Conservation (phyloP, 23 red algal species). For the Gracilaria gracilis region DNA sequence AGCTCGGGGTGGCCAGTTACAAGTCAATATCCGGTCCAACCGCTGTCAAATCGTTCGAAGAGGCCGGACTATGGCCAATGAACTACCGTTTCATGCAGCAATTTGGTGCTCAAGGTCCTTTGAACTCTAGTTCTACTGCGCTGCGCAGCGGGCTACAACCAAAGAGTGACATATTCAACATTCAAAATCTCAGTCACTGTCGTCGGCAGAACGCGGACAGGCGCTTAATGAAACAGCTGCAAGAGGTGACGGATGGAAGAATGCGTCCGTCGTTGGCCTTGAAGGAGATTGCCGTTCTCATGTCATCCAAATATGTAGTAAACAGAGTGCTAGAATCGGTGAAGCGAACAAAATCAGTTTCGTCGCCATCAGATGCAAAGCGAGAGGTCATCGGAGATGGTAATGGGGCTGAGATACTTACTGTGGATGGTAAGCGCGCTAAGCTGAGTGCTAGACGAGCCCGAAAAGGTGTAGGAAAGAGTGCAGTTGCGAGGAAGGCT, state of each 20-base stretch:
- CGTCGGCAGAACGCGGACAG: background rate
- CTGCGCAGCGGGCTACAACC: background rate
- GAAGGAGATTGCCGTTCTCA: background rate
- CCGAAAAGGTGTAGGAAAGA: no score
- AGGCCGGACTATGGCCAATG: slow-evolving; percentile 6
- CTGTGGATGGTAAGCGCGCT: no score
- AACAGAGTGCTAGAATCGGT: background rate
- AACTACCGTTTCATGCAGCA: background rate
- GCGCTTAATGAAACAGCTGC: background rate
- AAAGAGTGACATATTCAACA: background rate
- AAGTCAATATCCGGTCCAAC: background rate
- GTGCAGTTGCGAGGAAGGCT: no score
- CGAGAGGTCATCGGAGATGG: no score
- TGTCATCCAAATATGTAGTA: background rate
- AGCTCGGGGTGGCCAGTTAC: background rate
- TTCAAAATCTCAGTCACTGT: background rate
- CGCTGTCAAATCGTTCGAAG: background rate
- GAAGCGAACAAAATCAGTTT: no score
- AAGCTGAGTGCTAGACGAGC: no score
- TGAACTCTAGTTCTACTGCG: background rate
- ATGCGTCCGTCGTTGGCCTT: background rate
- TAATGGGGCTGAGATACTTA: no score
- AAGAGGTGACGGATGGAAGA: background rate
- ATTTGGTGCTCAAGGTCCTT: background rate
- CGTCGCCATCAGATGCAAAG: no score